These are phyloP conservation scores for Apiospora aurea DNA, from an alignment of 2,329 filamentous ascomycete genomes.

Conservation along the genomic window DNA sequence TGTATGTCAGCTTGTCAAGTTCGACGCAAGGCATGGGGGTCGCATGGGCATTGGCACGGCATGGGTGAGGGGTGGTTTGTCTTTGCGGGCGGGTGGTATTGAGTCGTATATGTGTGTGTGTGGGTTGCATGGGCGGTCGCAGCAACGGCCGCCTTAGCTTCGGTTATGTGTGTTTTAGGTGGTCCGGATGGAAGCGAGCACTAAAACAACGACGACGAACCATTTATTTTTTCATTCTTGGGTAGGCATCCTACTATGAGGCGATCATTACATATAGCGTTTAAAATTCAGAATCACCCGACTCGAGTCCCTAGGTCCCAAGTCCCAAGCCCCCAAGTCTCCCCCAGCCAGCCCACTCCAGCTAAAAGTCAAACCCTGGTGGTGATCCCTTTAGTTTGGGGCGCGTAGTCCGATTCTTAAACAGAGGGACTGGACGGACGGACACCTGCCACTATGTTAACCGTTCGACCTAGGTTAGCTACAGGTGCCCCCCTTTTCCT, in stretches of 20 bases:
- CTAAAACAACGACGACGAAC: conserved; percentile 11
- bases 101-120: not conserved
- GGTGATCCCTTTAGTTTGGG: conserved; percentile 4
- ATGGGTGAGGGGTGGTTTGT: not conserved
- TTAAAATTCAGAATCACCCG: not conserved
- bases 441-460: not conserved
- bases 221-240: too few relatives aligned
- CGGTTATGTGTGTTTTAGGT: conserved; percentile 11
- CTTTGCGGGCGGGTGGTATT: not conserved
- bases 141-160: conserved; percentile 19
- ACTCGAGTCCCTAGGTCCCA: not conserved
- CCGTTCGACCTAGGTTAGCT: conserved; percentile 19
- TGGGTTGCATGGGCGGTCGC: conserved; percentile 18
- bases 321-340: too few relatives aligned
- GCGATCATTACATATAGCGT: conserved; percentile 3
- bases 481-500: not conserved
- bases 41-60: not conserved
- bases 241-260: not conserved
- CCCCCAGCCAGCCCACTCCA: not conserved
- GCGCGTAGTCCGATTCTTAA: not conserved
- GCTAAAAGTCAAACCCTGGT: conserved; percentile 2
- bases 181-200: conserved; percentile 15
- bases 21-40: not conserved
- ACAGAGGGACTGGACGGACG: not conserved
- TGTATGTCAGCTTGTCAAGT: not conserved